These are phyloP conservation scores for Tetrapyrgos nigripes DNA, from an alignment of 1,284 basidiomycete species.

Conservation along the genomic window DNA sequence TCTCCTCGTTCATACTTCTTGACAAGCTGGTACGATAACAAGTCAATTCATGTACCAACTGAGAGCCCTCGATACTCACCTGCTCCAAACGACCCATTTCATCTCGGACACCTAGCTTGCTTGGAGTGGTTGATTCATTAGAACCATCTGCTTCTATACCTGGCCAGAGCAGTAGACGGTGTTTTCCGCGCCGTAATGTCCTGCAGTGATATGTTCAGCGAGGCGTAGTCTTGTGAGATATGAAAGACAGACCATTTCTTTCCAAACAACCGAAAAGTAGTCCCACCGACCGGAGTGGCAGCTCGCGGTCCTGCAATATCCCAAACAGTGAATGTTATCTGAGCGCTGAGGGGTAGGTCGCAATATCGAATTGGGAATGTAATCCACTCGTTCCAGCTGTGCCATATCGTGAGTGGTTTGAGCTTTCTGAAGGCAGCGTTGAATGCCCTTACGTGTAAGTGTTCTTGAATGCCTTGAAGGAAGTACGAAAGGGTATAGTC, in stretches of 20 bases:
- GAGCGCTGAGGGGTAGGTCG: constrained; percentile 87
- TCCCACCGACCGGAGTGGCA: constrained; percentile 85
- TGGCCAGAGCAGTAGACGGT: constrained; percentile 86
- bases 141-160: constrained; percentile 87
- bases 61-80: constrained; percentile 47
- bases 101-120: constrained; percentile 80
- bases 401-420: constrained; percentile 12
- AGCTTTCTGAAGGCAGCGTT: constrained; percentile 3
- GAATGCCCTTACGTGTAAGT: constrained; percentile 68
- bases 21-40: constrained; percentile 65
- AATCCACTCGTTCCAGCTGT: constrained; percentile 95
- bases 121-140: constrained; percentile 83
- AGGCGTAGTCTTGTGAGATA: constrained; percentile 8
- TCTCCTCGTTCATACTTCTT: constrained; percentile 97
- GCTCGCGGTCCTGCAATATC: constrained; percentile 85
- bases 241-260: constrained; percentile 76
- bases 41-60: background rate
- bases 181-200: constrained; percentile 91
- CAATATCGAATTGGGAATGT: constrained; percentile 91
- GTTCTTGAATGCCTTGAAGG: constrained; percentile 91
- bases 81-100: constrained; percentile 96
- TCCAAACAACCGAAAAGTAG: constrained; percentile 89
- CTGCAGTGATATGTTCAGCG: constrained; percentile 49
- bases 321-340: constrained; percentile 94
- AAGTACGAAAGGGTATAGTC: constrained; percentile 89